Base-by-base conservation (phyloP, 805 yeast genomes). In the Kodamaea kaohsiungensis region DNA sequence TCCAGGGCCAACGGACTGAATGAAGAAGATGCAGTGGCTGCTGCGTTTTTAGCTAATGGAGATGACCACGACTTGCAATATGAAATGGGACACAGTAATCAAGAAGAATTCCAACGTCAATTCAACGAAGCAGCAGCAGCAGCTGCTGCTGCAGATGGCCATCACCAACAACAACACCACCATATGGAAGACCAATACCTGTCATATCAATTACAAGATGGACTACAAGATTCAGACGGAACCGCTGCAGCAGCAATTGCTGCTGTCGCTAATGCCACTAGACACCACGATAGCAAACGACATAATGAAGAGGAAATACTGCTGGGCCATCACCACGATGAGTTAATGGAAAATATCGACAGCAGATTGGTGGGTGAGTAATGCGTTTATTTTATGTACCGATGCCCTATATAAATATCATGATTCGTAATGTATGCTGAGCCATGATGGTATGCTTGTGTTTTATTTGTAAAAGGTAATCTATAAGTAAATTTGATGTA, bases 291-390 rank as follows among this genome's bases (percentile, higher is more conserved):
- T 18, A 9, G 16, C 9, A 52, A 47, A 35, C n/a, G 48, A 25
- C 61, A 68, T 16, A 64, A 65, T 49, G 65, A 61, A n/a, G 60
- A 61, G 40, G 60, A 60, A 40, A 38, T 38, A 7, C 42, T 15
- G 45, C 25, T 17, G 35, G 13, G 35, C 35, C 59, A 56, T 45
- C 65, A 62, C 49, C 57, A 59, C 46, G 68, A 65, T 40, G 65
- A 62, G 51, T 43, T 76, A 53, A 76, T 76, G 69, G 79, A 75
- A 51, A 75, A 75, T 60, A 75, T 76, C 53, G 80, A 76, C 58
- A 71, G 76, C 57, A 65, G 80, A 42, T 66, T 76, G 57, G 80
- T 75, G 15, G 79, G 79, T 15, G 79, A 74, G 53, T 75, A 64
- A 56, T 33, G 15, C 27, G 22, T 30, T 30, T 30, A 30, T 30